Evolutionary conservation across 257 asterid species (phyloP).

Genomic region (Ilex aquifolium): DNA sequence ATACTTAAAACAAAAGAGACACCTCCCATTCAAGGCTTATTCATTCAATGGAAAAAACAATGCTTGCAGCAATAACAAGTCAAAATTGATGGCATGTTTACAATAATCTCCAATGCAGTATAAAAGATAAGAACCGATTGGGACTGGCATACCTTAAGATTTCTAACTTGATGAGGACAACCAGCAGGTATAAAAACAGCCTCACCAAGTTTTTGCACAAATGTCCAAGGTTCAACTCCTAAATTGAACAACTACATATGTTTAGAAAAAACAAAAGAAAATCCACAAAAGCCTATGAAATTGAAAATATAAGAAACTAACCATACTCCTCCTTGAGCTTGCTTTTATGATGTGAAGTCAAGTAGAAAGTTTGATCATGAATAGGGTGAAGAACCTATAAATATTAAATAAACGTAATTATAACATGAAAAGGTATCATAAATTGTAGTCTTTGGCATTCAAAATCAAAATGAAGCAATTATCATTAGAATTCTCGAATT

Average conservation of each 20-base stretch:
- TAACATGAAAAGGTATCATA: neutral
- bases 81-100: too few species aligned
- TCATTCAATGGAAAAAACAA: too few species aligned
- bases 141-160: slow-evolving; percentile 44
- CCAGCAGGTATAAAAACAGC: slow-evolving; percentile 88
- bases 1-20: too few species aligned
- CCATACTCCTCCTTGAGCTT: slow-evolving; percentile 63
- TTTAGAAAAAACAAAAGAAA: neutral
- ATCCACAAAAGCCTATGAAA: neutral
- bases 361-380: slow-evolving; percentile 68
- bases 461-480: neutral
- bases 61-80: too few species aligned
- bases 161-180: slow-evolving; percentile 91
- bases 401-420: slow-evolving; percentile 3
- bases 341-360: slow-evolving; percentile 39
- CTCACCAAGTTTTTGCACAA: slow-evolving; percentile 81
- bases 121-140: neutral
- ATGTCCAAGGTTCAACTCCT: slow-evolving; percentile 91
- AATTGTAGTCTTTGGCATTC: neutral
- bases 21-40: too few species aligned
- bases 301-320: slow-evolving; percentile 19
- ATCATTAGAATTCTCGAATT: neutral
- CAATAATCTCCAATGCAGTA: neutral
- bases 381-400: slow-evolving; percentile 70
- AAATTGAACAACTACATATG: slow-evolving; percentile 12